Evolutionary conservation across 2,329 filamentous ascomycete species (phyloP).

Genomic region (Paecilomyces sp.): DNA sequence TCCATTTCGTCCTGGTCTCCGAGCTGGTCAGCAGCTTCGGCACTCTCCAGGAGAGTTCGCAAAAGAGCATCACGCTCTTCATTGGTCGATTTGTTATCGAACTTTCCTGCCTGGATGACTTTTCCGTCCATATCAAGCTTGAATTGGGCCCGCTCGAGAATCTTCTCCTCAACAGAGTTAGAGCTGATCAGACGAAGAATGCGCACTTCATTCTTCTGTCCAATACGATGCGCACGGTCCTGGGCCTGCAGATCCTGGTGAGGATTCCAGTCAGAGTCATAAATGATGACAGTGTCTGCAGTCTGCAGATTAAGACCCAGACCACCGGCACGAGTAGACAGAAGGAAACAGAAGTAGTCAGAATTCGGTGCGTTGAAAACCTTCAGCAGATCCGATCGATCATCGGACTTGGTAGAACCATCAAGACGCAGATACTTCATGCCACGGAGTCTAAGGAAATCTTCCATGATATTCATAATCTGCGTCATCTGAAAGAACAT

Average conservation of each 20-base stretch:
- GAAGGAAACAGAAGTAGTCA: constrained; percentile 92
- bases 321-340: constrained; percentile 98
- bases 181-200: constrained; percentile 93
- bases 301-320: constrained; percentile 95
- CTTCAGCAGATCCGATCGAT: constrained; percentile 82
- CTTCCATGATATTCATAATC: constrained; percentile 99
- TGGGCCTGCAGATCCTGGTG: constrained; percentile 98
- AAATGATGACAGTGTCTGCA: constrained; percentile 98
- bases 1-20: constrained; percentile 97
- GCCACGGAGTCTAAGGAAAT: constrained; percentile 79
- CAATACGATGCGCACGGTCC: constrained; percentile 99
- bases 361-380: constrained; percentile 86
- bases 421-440: constrained; percentile 87
- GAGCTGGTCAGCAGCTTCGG: constrained; percentile 59
- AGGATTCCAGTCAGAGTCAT: constrained; percentile 99
- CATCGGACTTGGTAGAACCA: constrained; percentile 94
- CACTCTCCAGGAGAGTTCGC: constrained; percentile 81
- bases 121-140: constrained; percentile 99
- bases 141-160: constrained; percentile 90
- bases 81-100: constrained; percentile 98
- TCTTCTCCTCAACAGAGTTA: constrained; percentile 97
- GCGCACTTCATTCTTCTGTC: constrained; percentile 98
- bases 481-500: constrained; percentile 99
- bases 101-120: constrained; percentile 97
- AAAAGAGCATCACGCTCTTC: constrained; percentile 97